Conservation (phyloP, 192 early-diverging fungal genomes). For the Rhizophagus clarus region DNA sequence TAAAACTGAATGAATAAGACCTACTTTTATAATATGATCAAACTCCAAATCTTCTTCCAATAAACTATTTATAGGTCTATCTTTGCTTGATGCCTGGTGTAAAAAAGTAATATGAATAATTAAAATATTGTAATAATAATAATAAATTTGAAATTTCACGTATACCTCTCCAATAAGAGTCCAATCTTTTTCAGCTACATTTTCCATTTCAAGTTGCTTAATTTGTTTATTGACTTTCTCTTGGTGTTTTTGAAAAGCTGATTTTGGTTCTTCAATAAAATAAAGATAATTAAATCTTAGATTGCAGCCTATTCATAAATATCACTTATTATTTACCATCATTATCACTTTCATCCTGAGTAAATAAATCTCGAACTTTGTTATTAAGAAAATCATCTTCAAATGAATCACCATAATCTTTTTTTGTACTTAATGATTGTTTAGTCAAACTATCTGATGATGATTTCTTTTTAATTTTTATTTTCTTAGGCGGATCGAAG, state of each 20-base stretch:
- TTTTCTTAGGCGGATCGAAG: conserved; percentile 68
- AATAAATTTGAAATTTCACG: neutral
- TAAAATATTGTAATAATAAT: neutral
- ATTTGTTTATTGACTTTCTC: conserved; percentile 71
- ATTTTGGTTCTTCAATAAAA: conserved; percentile 42
- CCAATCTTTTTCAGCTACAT: conserved; percentile 85
- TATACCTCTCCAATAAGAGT: conserved; percentile 79
- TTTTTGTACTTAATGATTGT: conserved; percentile 36
- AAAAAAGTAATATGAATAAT: neutral
- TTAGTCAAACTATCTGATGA: conserved; percentile 36
- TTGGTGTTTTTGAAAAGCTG: conserved; percentile 83
- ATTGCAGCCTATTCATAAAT: conserved; percentile 33
- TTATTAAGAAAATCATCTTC: conserved; percentile 44
- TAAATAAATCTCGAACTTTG: conserved; percentile 60
- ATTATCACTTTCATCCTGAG: conserved; percentile 55
- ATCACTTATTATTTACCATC: conserved; percentile 39
- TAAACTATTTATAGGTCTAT: conserved; percentile 91
- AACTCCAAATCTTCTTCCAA: conserved; percentile 93
- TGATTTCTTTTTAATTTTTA: conserved; percentile 36
- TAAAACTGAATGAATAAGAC: neutral
- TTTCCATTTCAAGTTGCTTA: conserved; percentile 82
- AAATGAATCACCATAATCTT: conserved; percentile 43
- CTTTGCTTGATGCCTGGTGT: conserved; percentile 58
- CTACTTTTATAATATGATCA: conserved; percentile 78
- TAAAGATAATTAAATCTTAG: conserved; percentile 33